Base-by-base conservation (phyloP, 2,329 filamentous ascomycete genomes). In the Dothidotthia symphoricarpi region DNA sequence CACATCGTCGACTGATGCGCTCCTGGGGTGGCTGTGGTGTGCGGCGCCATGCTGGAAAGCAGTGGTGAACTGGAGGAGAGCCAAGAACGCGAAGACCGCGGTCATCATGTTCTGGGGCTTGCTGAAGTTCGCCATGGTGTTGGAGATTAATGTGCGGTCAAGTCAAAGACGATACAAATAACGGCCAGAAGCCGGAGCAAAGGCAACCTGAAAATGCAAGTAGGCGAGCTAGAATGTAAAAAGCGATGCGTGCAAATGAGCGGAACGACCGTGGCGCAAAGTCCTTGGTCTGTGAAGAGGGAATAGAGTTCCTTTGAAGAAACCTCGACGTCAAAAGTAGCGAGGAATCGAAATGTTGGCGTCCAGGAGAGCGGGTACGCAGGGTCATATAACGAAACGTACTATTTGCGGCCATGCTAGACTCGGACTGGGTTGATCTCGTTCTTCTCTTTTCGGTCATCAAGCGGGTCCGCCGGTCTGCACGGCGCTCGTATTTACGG, bases 121-220 rank as follows among this genome's bases (percentile, higher is more conserved):
- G 56, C 63, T 65, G 47, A 55, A 59, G 55, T 48, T 55, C 24
- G 57, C 63, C 63, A 66, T 66, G 31, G 10, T 48, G 37, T 17
- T 34, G 37, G 41, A 39, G 24, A 39, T 34, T 22, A 34, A 34
- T 39, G 28, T 25, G 37, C 36, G 35, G 38, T 45, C 41, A 16
- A 34, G 28, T 24, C 29, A 16, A 34, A 31, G 47, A 52, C 25
- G 39, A 43, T 16, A 8, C 16, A 32, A 24, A 30, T 22, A 36
- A 43, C 27, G 46, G 36, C 30, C 31, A 36, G 34, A 36, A 41
- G n/a, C 31, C 38, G 34, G 49, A 49, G 22, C 29, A 41, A 44
- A 42, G 38, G 15, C 35, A 47, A 25, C 33, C 28, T 32, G 41
- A 45, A 43, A 27, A 26, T 28, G 36, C 41, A 24, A 28, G 36